Evolutionary conservation across 352 stramenopile genomes (phyloP).

Genomic region (Phytophthora boehmeriae): DNA sequence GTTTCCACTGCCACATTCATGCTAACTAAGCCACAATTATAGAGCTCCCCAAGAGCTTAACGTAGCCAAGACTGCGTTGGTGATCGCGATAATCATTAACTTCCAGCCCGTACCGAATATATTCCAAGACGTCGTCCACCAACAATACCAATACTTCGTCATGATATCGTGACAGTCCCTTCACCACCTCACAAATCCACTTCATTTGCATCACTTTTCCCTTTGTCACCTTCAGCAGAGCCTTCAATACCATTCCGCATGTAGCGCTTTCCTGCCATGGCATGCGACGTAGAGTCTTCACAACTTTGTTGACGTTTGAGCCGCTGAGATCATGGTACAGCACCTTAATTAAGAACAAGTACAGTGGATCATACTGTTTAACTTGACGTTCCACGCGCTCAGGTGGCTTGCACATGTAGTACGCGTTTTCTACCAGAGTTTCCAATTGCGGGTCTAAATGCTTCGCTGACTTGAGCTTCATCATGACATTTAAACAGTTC

Average conservation of each 20-base stretch:
- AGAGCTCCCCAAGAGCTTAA: constrained; percentile 95
- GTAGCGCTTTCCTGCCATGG: constrained; percentile 86
- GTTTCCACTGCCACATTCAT: constrained; percentile 93
- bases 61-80: constrained; percentile 92
- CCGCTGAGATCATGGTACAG: constrained; percentile 87
- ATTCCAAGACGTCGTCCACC: constrained; percentile 94
- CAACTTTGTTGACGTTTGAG: constrained; percentile 89
- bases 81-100: constrained; percentile 91
- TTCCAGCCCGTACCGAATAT: constrained; percentile 91
- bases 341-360: constrained; percentile 90
- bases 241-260: constrained; percentile 84
- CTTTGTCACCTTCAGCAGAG: constrained; percentile 93
- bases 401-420: constrained; percentile 92
- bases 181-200: constrained; percentile 88
- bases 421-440: constrained; percentile 92
- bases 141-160: constrained; percentile 91
- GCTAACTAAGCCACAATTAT: constrained; percentile 91
- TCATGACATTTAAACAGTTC: constrained; percentile 94
- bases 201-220: constrained; percentile 90
- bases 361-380: constrained; percentile 91
- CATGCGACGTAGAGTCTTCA: constrained; percentile 94
- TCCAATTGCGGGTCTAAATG: constrained; percentile 88
- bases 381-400: constrained; percentile 77
- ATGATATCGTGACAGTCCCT: constrained; percentile 85
- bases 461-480: constrained; percentile 95